Percentiles rank a stretch among this genome's conserved stretches.
These are phyloP conservation scores for Emmonsia crescens DNA, from an alignment of 2,329 filamentous ascomycete genomes.

Conservation along the genomic window DNA sequence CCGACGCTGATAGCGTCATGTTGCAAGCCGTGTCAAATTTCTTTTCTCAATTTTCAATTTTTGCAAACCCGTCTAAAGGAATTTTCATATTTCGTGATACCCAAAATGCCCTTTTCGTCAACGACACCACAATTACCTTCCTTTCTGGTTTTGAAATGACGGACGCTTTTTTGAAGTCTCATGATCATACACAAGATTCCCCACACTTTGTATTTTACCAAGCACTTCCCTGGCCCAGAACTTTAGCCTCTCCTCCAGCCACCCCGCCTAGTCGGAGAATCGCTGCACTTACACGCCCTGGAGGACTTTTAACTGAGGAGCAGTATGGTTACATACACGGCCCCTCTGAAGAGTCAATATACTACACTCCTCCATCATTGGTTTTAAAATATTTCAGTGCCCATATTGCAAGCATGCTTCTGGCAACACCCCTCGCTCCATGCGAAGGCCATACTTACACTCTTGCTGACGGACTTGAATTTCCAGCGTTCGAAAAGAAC, in stretches of 20 bases:
- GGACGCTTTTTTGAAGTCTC: neutral
- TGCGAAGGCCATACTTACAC: constrained; percentile 6
- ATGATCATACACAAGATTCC: neutral
- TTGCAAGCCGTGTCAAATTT: neutral
- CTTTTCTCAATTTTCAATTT: neutral
- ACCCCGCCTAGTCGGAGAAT: neutral
- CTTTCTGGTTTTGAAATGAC: constrained; percentile 1
- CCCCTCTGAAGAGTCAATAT: constrained; percentile 8
- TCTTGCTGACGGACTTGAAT: constrained; percentile 11
- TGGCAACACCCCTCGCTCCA: constrained; percentile 9
- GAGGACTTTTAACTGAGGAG: constrained; percentile 5
- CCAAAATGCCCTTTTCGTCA: constrained; percentile 1
- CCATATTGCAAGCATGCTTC: constrained; percentile 8
- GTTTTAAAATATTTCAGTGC: constrained; percentile 6
- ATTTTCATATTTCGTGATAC: neutral
- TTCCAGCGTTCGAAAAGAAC: constrained; percentile 30
- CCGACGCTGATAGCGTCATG: neutral
- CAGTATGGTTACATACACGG: constrained; percentile 8
- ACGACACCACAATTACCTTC: neutral
- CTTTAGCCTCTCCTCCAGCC: neutral
- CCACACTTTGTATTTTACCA: neutral
- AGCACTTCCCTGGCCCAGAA: neutral
- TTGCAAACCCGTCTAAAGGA: neutral
- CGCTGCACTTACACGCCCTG: neutral
- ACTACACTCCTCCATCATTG: constrained; percentile 6